These are phyloP conservation scores for Geranium rotundifolium DNA, from an alignment of 345 rosid genomes.

Conservation along the genomic window DNA sequence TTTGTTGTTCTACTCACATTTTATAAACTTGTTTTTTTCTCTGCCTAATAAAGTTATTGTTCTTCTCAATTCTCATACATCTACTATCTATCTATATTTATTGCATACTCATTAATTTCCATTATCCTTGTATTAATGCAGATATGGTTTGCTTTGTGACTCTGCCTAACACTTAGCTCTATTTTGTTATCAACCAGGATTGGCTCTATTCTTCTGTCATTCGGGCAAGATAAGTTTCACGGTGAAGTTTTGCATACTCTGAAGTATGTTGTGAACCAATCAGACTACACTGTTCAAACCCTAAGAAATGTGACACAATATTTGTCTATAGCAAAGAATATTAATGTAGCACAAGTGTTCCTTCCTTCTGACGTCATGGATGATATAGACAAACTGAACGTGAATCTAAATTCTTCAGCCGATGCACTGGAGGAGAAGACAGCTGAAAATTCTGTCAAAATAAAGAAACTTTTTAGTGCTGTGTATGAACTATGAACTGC, in stretches of 20 bases:
- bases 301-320: conserved; percentile 77
- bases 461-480: conserved; percentile 46
- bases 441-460: conserved; percentile 52
- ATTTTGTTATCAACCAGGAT: conserved; percentile 34
- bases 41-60: neutral
- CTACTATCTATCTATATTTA: neutral
- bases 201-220: conserved; percentile 84
- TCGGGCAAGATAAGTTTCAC: conserved; percentile 83
- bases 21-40: neutral
- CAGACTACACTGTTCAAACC: conserved; percentile 77
- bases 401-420: conserved; percentile 64
- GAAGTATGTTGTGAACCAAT: conserved; percentile 82
- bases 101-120: neutral
- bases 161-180: conserved; percentile 10
- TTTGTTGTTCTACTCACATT: no score
- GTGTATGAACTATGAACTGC: conserved; percentile 69
- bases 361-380: conserved; percentile 62
- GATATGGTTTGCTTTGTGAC: neutral
- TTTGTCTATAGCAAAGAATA: conserved; percentile 76
- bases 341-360: conserved; percentile 64
- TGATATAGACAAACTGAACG: conserved; percentile 68
- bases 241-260: conserved; percentile 61
- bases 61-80: neutral
- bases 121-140: neutral
- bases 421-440: conserved; percentile 59